These are phyloP conservation scores for Pholiota adiposa DNA, from an alignment of 1,284 basidiomycete genomes.

Conservation along the genomic window DNA sequence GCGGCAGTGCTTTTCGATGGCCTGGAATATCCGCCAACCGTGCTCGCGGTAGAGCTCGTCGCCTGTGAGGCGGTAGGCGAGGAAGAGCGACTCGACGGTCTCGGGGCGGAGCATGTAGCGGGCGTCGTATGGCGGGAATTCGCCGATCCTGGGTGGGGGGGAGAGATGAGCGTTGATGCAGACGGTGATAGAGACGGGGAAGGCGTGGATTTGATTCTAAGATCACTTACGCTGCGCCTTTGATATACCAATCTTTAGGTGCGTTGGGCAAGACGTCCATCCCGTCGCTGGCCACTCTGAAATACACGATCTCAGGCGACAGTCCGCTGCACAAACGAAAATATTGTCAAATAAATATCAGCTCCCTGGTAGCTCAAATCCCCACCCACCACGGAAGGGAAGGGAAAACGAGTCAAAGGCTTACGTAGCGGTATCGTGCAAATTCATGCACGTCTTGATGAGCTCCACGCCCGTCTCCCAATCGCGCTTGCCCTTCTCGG, in stretches of 20 bases:
- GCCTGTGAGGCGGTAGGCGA: slow-evolving; percentile 88
- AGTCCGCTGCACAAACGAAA: slow-evolving; percentile 67
- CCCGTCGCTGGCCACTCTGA: slow-evolving; percentile 60
- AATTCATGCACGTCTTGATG: slow-evolving; percentile 86
- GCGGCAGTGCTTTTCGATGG: slow-evolving; percentile 86
- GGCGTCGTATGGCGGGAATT: slow-evolving; percentile 72
- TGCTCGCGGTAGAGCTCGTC: slow-evolving; percentile 81
- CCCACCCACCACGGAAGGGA: too few species aligned
- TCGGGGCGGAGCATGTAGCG: slow-evolving; percentile 86
- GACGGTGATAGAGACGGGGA: too few species aligned
- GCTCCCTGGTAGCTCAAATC: too few species aligned
- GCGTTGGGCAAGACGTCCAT: slow-evolving; percentile 42
- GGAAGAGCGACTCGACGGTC: slow-evolving; percentile 93
- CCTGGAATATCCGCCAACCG: slow-evolving; percentile 92
- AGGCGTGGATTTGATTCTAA: too few species aligned
- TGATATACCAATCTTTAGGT: slow-evolving; percentile 87
- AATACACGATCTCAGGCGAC: slow-evolving; percentile 85
- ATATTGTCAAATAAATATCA: slow-evolving; percentile 1
- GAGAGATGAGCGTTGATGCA: too few species aligned
- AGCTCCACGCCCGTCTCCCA: slow-evolving; percentile 85
- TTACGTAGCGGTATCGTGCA: slow-evolving; percentile 85
- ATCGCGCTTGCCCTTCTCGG: slow-evolving; percentile 67
- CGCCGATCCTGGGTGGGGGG: slow-evolving; percentile 55
- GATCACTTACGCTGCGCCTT: slow-evolving; percentile 59
- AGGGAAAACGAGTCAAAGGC: too few species aligned